Base-by-base conservation (phyloP, 768 basidiomycete species). In the Clavulina sp. region DNA sequence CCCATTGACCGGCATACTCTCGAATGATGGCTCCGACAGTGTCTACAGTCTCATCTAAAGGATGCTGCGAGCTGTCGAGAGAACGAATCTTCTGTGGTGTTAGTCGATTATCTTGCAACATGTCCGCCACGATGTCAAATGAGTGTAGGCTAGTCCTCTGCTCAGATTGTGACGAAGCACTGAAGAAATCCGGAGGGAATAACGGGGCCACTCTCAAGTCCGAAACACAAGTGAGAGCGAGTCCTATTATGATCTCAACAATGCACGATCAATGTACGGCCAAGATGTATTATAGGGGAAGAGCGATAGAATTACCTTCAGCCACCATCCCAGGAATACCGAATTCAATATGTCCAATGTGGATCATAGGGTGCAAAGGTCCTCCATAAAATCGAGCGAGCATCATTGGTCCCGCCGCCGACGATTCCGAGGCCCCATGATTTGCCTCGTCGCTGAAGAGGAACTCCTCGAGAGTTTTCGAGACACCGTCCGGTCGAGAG, bases 361-460 rank as follows among this genome's bases (percentile, higher is more conserved):
- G 52, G 24, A 53, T 53, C 48, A 53, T 33, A 29, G 52, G 52
- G 19, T 53, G 52, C 6, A 53, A 21, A 3, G 47, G 30, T 3
- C 53, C 44, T 38, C 49, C 33, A 24, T 48, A 34, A 44, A 44
- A 51, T 16, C 58, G 51, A 31, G 40, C 41, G 24, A 57, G 55
- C 47, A 33, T 57, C 50, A 41, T 62, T 60, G 54, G 68, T 62
- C 2, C 66, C 59, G 62, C 7, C 58, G 63, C 60, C 3, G 52
- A 57, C 31, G 48, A 5, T 58, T 0, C 48, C 1, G 59, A 56
- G 0, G 59, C 55, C 7, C 63, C 67, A 41, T 70, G 64, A 52
- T 81, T 81, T 48, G 66, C 72, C 41, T 69, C 63, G 4, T 57
- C 51, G 16, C 76, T 74, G 57, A 84, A 79, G 5, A 84, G 54